phyloP scores from a whole-genome alignment of 305 asterid species.

The Plantago lanceolata region DNA sequence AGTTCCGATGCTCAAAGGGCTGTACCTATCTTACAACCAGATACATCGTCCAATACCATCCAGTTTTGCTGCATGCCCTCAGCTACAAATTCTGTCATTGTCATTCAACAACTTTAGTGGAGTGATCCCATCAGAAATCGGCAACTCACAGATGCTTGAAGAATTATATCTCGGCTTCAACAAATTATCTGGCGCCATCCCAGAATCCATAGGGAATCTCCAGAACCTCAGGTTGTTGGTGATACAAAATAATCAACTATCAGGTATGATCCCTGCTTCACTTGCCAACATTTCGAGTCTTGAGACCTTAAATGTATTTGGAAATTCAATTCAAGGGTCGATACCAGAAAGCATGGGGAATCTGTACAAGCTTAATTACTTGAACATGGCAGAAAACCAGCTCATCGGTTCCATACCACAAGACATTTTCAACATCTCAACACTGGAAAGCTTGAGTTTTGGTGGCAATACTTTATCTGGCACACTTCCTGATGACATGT shows the following conservation, averaged over 20 bases:
- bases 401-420: slow-evolving; percentile 21
- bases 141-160: neutral
- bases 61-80: slow-evolving; percentile 1
- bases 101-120: neutral
- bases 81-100: slow-evolving; percentile 1
- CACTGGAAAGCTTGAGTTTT: neutral
- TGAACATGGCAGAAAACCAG: slow-evolving; percentile 3
- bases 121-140: slow-evolving; percentile 5
- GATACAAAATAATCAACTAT: neutral
- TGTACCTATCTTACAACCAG: neutral
- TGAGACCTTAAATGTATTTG: neutral
- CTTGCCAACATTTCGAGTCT: slow-evolving; percentile 11
- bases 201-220: neutral
- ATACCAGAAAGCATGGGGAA: slow-evolving; percentile 30
- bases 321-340: slow-evolving; percentile 9
- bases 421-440: slow-evolving; percentile 11
- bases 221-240: neutral
- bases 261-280: slow-evolving; percentile 22
- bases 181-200: neutral
- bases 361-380: slow-evolving; percentile 19
- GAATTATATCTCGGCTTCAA: slow-evolving; percentile 1
- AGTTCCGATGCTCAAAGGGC: neutral
- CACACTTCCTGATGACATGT: slow-evolving; percentile 11
- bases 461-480: neutral
- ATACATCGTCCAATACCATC: slow-evolving; percentile 9